phyloP scores from a whole-genome alignment of 352 stramenopile species.

The Bremia lactucae region DNA sequence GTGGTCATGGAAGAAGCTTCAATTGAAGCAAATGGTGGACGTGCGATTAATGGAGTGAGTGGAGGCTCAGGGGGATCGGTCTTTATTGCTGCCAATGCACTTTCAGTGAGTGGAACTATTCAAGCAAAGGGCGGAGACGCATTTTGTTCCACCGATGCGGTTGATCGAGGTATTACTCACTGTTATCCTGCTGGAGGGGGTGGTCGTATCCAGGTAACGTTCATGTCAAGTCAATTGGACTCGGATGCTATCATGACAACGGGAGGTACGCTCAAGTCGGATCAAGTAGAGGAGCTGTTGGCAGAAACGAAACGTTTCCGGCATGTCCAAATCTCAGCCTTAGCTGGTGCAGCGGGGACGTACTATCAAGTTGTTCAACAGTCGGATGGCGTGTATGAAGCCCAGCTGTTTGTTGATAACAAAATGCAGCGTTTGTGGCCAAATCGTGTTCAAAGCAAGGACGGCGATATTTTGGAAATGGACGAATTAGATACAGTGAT shows the following conservation, averaged over 20 bases:
- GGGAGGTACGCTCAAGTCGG: conserved; percentile 25
- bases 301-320: conserved; percentile 22
- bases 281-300: conserved; percentile 15
- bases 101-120: conserved; percentile 35
- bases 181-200: conserved; percentile 55
- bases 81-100: conserved; percentile 31
- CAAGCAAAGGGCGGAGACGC: conserved; percentile 42
- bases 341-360: conserved; percentile 44
- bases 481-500: conserved; percentile 21
- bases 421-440: conserved; percentile 23
- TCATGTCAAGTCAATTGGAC: conserved; percentile 55
- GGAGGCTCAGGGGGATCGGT: conserved; percentile 50
- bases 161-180: conserved; percentile 18
- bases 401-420: conserved; percentile 34
- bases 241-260: conserved; percentile 41
- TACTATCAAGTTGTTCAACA: conserved; percentile 51
- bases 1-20: conserved; percentile 44
- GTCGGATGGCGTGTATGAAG: conserved; percentile 36
- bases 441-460: conserved; percentile 14
- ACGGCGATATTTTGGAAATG: conserved; percentile 14
- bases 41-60: conserved; percentile 24
- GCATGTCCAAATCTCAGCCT: conserved; percentile 26
- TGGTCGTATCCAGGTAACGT: conserved; percentile 55
- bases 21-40: conserved; percentile 42
- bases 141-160: conserved; percentile 23